A percentile compares a stretch with the other conserved stretches of the same genome.
Evolutionary conservation across 768 basidiomycete species (phyloP).

Genomic region (Clitopilus passeckerianus): DNA sequence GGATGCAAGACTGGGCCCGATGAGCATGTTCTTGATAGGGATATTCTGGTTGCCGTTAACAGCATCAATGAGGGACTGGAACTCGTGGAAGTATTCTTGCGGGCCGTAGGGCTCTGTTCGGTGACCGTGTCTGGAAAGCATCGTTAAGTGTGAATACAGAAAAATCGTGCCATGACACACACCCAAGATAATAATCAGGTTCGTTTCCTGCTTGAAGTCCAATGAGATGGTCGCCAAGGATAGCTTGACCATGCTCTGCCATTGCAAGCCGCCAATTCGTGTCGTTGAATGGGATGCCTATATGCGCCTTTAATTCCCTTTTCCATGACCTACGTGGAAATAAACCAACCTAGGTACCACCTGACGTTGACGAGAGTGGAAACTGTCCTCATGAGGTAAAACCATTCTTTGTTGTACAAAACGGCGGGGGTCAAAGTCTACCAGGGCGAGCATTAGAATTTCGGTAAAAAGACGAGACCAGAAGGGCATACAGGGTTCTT

Average conservation of each 20-base stretch:
- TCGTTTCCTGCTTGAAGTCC: constrained; percentile 75
- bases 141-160: neutral
- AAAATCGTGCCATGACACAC: constrained; percentile 4
- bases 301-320: neutral
- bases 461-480: neutral
- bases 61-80: constrained; percentile 34
- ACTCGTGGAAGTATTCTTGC: constrained; percentile 45
- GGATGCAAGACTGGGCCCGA: constrained; percentile 59
- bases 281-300: constrained; percentile 62
- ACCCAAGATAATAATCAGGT: constrained; percentile 64
- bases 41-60: constrained; percentile 29
- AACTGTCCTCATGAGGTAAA: constrained; percentile 61
- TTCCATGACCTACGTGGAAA: neutral
- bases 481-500: constrained; percentile 23
- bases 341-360: constrained; percentile 53
- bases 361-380: constrained; percentile 45
- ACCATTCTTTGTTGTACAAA: constrained; percentile 56
- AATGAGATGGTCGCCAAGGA: constrained; percentile 61
- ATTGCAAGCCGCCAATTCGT: constrained; percentile 50
- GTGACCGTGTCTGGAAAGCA: constrained; percentile 15
- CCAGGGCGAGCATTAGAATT: neutral
- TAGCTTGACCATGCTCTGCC: constrained; percentile 51
- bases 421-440: constrained; percentile 65
- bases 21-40: constrained; percentile 37
- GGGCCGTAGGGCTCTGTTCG: constrained; percentile 21